Percentiles rank a stretch among this genome's conserved stretches.
Evolutionary conservation across 495 filamentous ascomycete species (phyloP).

Genomic region (Hamigera avellanea): DNA sequence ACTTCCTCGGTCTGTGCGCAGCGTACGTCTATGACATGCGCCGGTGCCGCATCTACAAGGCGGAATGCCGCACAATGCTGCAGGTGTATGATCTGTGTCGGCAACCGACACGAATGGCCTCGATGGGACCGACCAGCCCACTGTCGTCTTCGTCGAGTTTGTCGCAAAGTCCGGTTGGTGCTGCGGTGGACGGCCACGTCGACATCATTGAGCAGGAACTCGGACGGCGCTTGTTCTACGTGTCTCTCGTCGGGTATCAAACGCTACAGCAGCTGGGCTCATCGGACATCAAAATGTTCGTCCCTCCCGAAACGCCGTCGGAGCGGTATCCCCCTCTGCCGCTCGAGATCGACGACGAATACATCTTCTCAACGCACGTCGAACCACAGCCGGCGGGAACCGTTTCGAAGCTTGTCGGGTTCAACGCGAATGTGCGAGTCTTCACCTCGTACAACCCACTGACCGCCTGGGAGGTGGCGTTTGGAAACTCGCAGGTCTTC

Average conservation of each 20-base stretch:
- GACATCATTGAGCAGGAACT: constrained; percentile 70
- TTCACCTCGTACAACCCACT: constrained; percentile 60
- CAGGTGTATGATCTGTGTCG: constrained; percentile 54
- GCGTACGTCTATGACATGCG: constrained; percentile 59
- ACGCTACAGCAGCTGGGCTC: constrained; percentile 57
- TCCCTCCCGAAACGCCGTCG: constrained; percentile 58
- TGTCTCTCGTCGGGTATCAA: constrained; percentile 53
- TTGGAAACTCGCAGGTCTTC: constrained; percentile 56
- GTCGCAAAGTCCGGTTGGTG: constrained; percentile 10
- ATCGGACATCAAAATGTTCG: constrained; percentile 46
- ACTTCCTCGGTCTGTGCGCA: constrained; percentile 62
- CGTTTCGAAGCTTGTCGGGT: constrained; percentile 56
- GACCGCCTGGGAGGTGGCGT: constrained; percentile 58
- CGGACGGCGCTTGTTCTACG: constrained; percentile 69
- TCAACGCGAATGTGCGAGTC: constrained; percentile 64
- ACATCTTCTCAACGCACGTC: constrained; percentile 50
- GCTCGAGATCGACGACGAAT: constrained; percentile 68
- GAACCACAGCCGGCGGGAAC: constrained; percentile 49
- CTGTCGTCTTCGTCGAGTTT: constrained; percentile 15
- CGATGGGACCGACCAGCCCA: constrained; percentile 13
- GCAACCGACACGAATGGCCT: constrained; percentile 19
- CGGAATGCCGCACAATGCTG: constrained; percentile 61
- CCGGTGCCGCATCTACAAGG: constrained; percentile 55
- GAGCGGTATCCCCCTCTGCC: constrained; percentile 76
- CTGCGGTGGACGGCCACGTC: constrained; percentile 18